These are phyloP conservation scores for Hydnomerulius pinastri DNA, from an alignment of 768 basidiomycete species.

Conservation along the genomic window DNA sequence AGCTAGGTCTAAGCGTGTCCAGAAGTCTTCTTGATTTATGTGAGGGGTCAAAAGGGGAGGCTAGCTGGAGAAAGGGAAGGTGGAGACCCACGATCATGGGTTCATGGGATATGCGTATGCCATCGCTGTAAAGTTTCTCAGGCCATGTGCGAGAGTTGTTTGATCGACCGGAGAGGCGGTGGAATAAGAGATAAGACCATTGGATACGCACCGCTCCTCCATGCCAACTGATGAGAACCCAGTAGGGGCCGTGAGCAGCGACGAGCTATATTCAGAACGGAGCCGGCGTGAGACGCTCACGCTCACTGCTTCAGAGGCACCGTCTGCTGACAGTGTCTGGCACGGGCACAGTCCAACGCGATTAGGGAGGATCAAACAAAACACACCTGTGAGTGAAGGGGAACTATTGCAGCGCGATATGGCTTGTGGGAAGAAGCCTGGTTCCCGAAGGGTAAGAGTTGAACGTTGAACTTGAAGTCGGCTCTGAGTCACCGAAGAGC, in stretches of 20 bases:
- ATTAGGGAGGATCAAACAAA: background rate
- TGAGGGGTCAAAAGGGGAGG: background rate
- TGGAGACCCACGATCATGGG: slow-evolving; percentile 7
- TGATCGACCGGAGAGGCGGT: background rate
- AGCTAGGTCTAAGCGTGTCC: background rate
- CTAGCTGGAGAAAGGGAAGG: background rate
- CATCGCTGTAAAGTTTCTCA: slow-evolving; percentile 3
- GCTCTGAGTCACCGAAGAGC: too few relatives aligned
- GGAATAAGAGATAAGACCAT: background rate
- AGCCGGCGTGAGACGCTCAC: background rate
- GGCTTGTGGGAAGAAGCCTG: too few relatives aligned
- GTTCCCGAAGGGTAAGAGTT: too few relatives aligned
- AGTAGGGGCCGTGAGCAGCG: slow-evolving; percentile 5
- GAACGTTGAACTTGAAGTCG: too few relatives aligned
- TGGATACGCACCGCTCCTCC: background rate
- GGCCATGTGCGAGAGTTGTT: slow-evolving; percentile 10
- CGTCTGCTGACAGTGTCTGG: too few relatives aligned
- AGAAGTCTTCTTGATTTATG: slow-evolving; percentile 3
- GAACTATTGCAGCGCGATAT: too few relatives aligned
- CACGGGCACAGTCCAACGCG: background rate
- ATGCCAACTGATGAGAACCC: slow-evolving; percentile 9
- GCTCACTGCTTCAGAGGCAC: background rate
- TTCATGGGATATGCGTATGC: slow-evolving; percentile 7
- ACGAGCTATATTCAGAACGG: background rate
- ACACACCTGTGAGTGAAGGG: background rate